Conservation (phyloP, 805 yeast genomes). For the Barnettozyma pratensis region DNA sequence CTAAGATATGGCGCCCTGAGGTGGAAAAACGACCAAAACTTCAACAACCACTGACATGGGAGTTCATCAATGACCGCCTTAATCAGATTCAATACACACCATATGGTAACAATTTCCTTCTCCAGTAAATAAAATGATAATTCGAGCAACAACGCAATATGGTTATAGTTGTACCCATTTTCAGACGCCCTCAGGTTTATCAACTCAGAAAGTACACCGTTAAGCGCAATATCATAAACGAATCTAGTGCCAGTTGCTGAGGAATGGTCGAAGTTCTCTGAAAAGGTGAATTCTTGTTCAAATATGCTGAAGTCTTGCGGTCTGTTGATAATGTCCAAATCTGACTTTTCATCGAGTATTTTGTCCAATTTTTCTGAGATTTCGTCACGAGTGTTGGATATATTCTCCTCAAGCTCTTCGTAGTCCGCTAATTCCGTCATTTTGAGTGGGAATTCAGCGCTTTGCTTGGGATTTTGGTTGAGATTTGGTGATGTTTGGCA, state of each 20-base stretch:
- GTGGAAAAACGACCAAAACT: constrained; percentile 21
- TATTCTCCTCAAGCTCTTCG: background rate
- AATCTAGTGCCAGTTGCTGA: background rate
- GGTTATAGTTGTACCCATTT: constrained; percentile 11
- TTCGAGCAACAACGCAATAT: constrained; percentile 18
- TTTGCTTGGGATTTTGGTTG: background rate
- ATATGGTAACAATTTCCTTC: constrained; percentile 4
- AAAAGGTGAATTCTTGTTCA: background rate
- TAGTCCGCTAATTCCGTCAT: background rate
- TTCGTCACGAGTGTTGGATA: background rate
- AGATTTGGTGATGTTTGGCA: background rate
- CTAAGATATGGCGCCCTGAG: constrained; percentile 6
- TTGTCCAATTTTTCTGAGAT: background rate
- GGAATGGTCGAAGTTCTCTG: background rate
- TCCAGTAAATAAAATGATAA: constrained; percentile 12
- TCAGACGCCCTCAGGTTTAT: constrained; percentile 10
- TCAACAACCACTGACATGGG: constrained; percentile 13
- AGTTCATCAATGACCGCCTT: constrained; percentile 6
- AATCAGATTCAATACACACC: constrained; percentile 13
- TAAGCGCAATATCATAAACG: constrained; percentile 9
- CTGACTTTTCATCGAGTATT: background rate
- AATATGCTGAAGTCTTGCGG: background rate
- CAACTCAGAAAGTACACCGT: constrained; percentile 8
- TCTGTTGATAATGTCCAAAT: background rate
- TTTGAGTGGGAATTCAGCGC: background rate